These are phyloP conservation scores for Gymnopilus dilepis DNA, from an alignment of 768 basidiomycete species.

Conservation along the genomic window DNA sequence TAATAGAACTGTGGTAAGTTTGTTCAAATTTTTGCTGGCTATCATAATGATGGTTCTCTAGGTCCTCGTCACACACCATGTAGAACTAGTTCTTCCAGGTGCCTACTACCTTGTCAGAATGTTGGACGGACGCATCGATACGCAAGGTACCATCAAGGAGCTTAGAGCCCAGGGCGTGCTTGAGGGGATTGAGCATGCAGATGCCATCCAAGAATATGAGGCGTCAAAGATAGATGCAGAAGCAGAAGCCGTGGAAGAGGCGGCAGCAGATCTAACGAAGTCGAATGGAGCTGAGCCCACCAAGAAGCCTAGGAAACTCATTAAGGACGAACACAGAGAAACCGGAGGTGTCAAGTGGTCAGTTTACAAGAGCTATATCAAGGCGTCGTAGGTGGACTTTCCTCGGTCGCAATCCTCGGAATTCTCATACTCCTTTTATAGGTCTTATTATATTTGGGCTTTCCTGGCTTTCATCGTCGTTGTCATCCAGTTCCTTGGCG, in stretches of 20 bases:
- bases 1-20: slow-evolving; percentile 38
- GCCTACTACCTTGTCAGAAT: slow-evolving; percentile 77
- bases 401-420: background rate
- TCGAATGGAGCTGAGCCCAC: slow-evolving; percentile 29
- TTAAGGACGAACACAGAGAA: slow-evolving; percentile 85
- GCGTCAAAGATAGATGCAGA: slow-evolving; percentile 46
- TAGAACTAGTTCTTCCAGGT: slow-evolving; percentile 82
- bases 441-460: slow-evolving; percentile 72
- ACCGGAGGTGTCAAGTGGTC: slow-evolving; percentile 83
- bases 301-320: slow-evolving; percentile 74
- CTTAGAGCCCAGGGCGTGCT: slow-evolving; percentile 56
- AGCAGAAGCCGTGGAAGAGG: slow-evolving; percentile 31
- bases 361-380: slow-evolving; percentile 70
- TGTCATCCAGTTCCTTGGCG: slow-evolving; percentile 54
- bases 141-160: slow-evolving; percentile 71
- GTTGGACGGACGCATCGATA: slow-evolving; percentile 82
- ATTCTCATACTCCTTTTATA: slow-evolving; percentile 24
- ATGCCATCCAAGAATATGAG: slow-evolving; percentile 51
- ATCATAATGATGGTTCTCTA: slow-evolving; percentile 24
- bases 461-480: slow-evolving; percentile 56
- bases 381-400: slow-evolving; percentile 63
- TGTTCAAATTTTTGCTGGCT: background rate
- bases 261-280: slow-evolving; percentile 31
- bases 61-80: slow-evolving; percentile 84
- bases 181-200: slow-evolving; percentile 34